These are phyloP conservation scores for Trichoderma simmonsii DNA, from an alignment of 2,329 filamentous ascomycete species.

Conservation along the genomic window DNA sequence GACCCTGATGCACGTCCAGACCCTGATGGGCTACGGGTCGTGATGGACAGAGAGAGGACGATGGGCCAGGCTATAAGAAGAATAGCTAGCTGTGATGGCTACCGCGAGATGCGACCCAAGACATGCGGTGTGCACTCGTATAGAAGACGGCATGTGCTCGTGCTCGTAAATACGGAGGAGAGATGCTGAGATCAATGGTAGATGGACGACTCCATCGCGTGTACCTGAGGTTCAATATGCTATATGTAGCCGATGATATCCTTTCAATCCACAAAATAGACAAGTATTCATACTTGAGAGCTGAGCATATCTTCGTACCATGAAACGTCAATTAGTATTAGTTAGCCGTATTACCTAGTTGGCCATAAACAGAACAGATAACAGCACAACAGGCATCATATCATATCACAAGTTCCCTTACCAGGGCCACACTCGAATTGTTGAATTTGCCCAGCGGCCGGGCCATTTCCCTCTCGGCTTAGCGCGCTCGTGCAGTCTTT, in stretches of 20 bases:
- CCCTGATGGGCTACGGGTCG: neutral
- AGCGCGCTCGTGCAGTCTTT: slow-evolving; percentile 8
- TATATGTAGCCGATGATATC: neutral
- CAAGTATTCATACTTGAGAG: no score
- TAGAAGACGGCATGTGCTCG: neutral
- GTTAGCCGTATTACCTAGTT: neutral
- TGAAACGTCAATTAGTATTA: neutral
- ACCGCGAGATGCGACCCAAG: neutral
- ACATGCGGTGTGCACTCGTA: neutral
- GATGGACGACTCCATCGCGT: neutral
- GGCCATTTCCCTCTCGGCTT: neutral
- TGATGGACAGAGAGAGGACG: neutral
- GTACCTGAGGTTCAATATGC: neutral
- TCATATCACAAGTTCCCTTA: neutral
- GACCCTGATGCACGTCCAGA: neutral
- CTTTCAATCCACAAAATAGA: neutral
- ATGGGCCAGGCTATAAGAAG: neutral
- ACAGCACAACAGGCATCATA: neutral
- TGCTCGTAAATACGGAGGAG: neutral
- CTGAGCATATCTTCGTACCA: neutral
- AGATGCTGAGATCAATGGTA: neutral
- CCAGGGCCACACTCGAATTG: neutral
- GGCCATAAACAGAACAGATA: neutral
- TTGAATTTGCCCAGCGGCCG: neutral
- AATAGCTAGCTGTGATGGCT: neutral